Conservation (phyloP, 2,329 filamentous ascomycete species). For the Fusarium clavum region DNA sequence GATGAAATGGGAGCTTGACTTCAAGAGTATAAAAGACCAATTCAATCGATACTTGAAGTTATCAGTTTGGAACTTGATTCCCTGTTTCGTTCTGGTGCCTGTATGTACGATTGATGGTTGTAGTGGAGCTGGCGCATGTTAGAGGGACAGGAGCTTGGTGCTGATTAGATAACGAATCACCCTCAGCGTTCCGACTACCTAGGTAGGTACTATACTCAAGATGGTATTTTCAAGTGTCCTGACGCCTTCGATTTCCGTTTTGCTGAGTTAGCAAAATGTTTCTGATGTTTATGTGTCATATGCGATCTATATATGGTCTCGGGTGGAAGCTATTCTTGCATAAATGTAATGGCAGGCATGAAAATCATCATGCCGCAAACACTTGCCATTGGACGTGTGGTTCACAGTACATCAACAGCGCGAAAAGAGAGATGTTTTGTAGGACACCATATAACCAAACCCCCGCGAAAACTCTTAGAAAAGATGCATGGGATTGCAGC, state of each 20-base stretch:
- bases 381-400: not conserved
- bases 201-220: not conserved
- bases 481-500: not conserved
- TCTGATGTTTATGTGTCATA: not conserved
- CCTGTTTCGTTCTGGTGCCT: constrained; percentile 2
- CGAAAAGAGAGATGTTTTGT: not conserved
- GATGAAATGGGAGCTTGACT: not conserved
- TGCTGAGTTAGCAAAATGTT: not conserved
- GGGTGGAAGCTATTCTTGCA: not conserved
- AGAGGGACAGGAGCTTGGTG: constrained; percentile 11
- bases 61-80: not conserved
- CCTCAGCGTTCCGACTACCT: constrained; percentile 10
- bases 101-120: constrained; percentile 15
- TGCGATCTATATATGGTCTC: not conserved
- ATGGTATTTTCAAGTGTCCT: constrained; percentile 1
- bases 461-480: not conserved
- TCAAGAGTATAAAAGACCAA: not conserved
- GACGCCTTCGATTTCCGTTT: not conserved
- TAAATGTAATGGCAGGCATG: not conserved
- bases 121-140: constrained; percentile 34
- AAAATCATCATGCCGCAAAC: not conserved
- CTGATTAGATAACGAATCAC: constrained; percentile 45
- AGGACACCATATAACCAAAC: not conserved
- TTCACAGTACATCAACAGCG: not conserved
- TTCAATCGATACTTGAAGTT: not conserved